Percentiles rank a stretch among this genome's conserved stretches.
These are phyloP conservation scores for Globisporangium splendens DNA, from an alignment of 352 stramenopile species.

Conservation along the genomic window DNA sequence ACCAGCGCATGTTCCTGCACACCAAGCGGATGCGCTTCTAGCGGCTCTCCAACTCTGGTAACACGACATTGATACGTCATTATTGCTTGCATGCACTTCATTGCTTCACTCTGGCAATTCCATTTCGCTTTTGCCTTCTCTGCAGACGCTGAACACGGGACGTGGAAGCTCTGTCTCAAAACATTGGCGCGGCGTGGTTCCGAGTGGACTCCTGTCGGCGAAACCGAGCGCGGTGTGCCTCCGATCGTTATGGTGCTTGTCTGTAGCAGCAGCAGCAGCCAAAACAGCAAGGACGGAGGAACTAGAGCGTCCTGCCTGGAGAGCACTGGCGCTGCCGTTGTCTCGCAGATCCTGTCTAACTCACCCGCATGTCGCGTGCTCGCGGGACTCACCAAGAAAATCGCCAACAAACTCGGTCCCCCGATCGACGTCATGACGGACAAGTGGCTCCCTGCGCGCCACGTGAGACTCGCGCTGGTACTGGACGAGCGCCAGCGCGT, in stretches of 20 bases:
- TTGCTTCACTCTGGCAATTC: no score
- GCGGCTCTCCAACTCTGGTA: conserved; percentile 71
- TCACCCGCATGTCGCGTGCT: conserved; percentile 72
- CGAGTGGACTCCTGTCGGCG: conserved; percentile 62
- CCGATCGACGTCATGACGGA: conserved; percentile 84
- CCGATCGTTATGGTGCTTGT: conserved; percentile 62
- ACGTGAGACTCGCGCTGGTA: conserved; percentile 19
- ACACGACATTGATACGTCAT: neutral
- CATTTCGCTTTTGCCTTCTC: no score
- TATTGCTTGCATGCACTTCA: no score
- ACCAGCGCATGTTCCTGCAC: conserved; percentile 70
- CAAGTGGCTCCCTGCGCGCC: conserved; percentile 59
- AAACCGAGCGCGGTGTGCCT: conserved; percentile 63
- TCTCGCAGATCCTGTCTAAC: conserved; percentile 56
- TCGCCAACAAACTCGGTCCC: conserved; percentile 75
- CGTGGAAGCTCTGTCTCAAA: conserved; percentile 64
- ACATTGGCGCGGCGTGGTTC: conserved; percentile 71
- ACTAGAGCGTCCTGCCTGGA: conserved; percentile 26
- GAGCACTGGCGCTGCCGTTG: conserved; percentile 41
- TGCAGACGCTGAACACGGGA: conserved; percentile 44
- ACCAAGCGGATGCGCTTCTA: conserved; percentile 61
- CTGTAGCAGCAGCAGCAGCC: conserved; percentile 16
- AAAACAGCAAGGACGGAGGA: conserved; percentile 4
- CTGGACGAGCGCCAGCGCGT: conserved; percentile 14
- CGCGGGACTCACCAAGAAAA: conserved; percentile 78